phyloP scores from a whole-genome alignment of 2,329 filamentous ascomycete genomes.

The Parastagonospora avenae region DNA sequence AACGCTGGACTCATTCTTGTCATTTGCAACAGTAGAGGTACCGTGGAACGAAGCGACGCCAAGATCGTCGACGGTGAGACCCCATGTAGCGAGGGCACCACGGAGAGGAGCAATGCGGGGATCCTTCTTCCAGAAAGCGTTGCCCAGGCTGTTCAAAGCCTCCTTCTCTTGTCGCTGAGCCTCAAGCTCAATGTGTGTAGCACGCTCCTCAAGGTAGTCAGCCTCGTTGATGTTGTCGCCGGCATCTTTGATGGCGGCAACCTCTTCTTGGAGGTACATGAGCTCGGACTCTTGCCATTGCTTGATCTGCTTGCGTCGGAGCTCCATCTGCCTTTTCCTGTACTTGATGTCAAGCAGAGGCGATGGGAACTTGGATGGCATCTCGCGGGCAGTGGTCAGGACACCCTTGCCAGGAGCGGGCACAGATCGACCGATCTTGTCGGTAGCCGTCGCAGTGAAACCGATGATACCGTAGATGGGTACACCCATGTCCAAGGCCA shows the following conservation, averaged over 20 bases:
- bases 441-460: slow-evolving; percentile 92
- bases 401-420: slow-evolving; percentile 97
- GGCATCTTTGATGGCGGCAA: slow-evolving; percentile 81
- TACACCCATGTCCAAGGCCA: slow-evolving; percentile 97
- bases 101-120: slow-evolving; percentile 91
- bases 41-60: slow-evolving; percentile 97
- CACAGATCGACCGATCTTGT: slow-evolving; percentile 98
- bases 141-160: slow-evolving; percentile 88
- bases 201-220: slow-evolving; percentile 85
- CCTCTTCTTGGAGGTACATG: slow-evolving; percentile 89
- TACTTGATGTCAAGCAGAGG: slow-evolving; percentile 98
- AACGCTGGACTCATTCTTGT: slow-evolving; percentile 99
- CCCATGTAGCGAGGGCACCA: slow-evolving; percentile 96
- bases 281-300: slow-evolving; percentile 96
- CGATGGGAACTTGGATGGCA: slow-evolving; percentile 88
- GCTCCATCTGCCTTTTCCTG: slow-evolving; percentile 90
- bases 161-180: slow-evolving; percentile 91
- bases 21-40: slow-evolving; percentile 96
- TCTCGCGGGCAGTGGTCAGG: slow-evolving; percentile 90
- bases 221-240: slow-evolving; percentile 75
- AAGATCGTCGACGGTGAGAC: slow-evolving; percentile 94
- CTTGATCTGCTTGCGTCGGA: slow-evolving; percentile 92
- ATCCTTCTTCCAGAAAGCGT: slow-evolving; percentile 99
- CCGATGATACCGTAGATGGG: slow-evolving; percentile 95
- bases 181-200: slow-evolving; percentile 84